Conservation (phyloP, 495 filamentous ascomycete genomes). For the Aspergillus steynii region DNA sequence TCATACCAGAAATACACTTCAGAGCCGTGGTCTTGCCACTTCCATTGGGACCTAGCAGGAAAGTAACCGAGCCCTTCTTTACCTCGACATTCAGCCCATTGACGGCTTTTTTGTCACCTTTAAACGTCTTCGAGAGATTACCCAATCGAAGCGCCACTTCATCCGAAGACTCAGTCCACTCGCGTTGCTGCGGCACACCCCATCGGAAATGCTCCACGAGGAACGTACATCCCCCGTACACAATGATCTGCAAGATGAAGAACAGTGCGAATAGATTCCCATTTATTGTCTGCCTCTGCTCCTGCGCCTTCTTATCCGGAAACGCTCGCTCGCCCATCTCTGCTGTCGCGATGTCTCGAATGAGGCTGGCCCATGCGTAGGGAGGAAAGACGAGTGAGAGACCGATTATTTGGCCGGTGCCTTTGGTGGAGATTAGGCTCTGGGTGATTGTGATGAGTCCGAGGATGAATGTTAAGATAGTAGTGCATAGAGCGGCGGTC, state of each 20-base stretch:
- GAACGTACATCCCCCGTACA: not conserved
- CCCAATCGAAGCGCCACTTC: not conserved
- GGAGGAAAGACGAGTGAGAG: not conserved
- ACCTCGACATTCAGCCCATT: not conserved
- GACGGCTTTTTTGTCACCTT: not conserved
- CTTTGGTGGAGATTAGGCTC: not conserved
- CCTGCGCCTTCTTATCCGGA: not conserved
- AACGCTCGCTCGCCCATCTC: not conserved
- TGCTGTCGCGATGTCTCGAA: not conserved
- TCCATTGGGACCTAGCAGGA: constrained; percentile 1
- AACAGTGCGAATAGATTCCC: not conserved
- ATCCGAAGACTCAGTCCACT: not conserved
- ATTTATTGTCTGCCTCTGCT: not conserved
- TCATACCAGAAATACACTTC: constrained; percentile 2
- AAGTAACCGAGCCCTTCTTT: not conserved
- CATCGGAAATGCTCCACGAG: not conserved
- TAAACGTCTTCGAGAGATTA: not conserved
- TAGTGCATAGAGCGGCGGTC: not conserved
- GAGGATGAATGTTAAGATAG: not conserved
- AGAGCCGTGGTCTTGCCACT: constrained; percentile 1
- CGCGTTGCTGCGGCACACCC: not conserved
- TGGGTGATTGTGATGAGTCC: not conserved
- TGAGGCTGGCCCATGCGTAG: not conserved
- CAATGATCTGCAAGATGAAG: not conserved
- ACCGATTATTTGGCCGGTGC: not conserved